Evolutionary conservation across 192 early-diverging fungal genomes (phyloP).

Genomic region (Backusella parvicylindrica): DNA sequence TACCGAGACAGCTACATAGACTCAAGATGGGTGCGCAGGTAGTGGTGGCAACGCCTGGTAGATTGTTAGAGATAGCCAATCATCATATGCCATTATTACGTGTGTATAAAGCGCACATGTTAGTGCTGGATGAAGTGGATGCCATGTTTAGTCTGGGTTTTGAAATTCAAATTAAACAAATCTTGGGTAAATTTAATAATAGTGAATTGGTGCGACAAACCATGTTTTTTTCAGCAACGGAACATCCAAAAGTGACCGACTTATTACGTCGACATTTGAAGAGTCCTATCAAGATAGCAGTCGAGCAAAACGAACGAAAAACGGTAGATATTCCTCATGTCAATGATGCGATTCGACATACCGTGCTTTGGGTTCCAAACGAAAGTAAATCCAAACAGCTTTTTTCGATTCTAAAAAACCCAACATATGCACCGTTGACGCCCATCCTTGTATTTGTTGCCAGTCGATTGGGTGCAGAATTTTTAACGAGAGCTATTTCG

Average conservation of each 20-base stretch:
- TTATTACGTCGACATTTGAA: constrained; percentile 22
- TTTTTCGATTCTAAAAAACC: constrained; percentile 46
- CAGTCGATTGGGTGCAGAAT: constrained; percentile 48
- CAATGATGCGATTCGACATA: constrained; percentile 44
- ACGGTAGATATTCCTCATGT: not conserved
- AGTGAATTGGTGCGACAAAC: constrained; percentile 32
- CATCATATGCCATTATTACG: constrained; percentile 28
- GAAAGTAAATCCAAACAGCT: constrained; percentile 51
- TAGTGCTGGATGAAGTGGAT: constrained; percentile 57
- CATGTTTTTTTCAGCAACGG: constrained; percentile 34
- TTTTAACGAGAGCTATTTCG: constrained; percentile 43
- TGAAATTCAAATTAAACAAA: constrained; percentile 41
- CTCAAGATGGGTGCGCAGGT: constrained; percentile 54
- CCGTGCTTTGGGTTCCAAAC: constrained; percentile 56
- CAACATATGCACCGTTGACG: constrained; percentile 45
- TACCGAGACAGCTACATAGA: constrained; percentile 50
- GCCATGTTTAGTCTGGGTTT: constrained; percentile 58
- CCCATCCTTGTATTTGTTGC: constrained; percentile 56
- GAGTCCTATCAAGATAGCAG: constrained; percentile 24
- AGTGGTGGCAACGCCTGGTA: constrained; percentile 53
- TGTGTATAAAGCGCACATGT: constrained; percentile 39
- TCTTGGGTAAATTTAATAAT: constrained; percentile 37
- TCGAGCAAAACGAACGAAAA: constrained; percentile 13
- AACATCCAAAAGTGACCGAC: constrained; percentile 13
- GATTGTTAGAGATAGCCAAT: constrained; percentile 44